These are phyloP conservation scores for Taphrina flavorubra DNA, from an alignment of 1,139 yeast species.

Conservation along the genomic window DNA sequence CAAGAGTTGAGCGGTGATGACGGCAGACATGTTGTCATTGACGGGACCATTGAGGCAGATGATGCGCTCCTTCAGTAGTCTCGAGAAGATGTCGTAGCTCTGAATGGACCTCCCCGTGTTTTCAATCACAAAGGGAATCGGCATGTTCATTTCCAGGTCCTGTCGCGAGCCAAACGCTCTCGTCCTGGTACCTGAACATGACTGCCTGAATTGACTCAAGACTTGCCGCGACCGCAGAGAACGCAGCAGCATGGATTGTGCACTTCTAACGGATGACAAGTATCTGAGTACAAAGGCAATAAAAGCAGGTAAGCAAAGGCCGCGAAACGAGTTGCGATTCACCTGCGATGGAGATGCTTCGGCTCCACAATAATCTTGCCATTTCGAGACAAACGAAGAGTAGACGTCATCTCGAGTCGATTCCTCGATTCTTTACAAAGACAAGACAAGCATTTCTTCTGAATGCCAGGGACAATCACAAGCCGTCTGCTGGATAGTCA, in stretches of 20 bases:
- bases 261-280: too few species aligned
- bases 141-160: constrained; percentile 23
- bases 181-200: neutral
- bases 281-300: too few species aligned
- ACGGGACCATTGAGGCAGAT: constrained; percentile 50
- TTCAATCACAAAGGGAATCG: constrained; percentile 51
- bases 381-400: neutral
- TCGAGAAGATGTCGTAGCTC: constrained; percentile 46
- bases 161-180: constrained; percentile 8
- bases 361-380: neutral
- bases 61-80: constrained; percentile 50
- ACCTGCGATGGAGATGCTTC: neutral
- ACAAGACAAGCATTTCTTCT: too few species aligned
- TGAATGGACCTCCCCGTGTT: constrained; percentile 42
- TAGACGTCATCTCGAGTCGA: neutral
- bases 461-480: too few species aligned
- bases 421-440: neutral
- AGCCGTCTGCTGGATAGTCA: too few species aligned
- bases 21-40: constrained; percentile 50
- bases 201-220: too few species aligned
- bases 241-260: neutral
- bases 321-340: too few species aligned
- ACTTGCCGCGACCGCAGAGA: neutral
- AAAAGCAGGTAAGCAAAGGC: too few species aligned
- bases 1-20: constrained; percentile 52